phyloP scores from a whole-genome alignment of 176 grass and related monocot genomes.

The Zizania latifolia region DNA sequence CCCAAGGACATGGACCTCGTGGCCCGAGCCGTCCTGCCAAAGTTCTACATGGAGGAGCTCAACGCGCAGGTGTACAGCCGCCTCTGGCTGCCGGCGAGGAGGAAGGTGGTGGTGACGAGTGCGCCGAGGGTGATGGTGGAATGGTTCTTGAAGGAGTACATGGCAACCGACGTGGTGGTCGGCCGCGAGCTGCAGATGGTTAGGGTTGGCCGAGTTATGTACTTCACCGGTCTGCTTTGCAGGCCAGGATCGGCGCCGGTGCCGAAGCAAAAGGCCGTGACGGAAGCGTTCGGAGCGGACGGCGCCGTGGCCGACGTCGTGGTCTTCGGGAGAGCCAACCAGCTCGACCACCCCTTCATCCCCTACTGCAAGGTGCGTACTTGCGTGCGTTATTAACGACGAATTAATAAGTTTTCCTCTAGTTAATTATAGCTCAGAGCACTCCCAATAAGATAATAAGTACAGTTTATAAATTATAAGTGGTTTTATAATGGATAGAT shows the following conservation, averaged over 20 bases:
- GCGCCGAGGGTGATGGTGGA: conserved; percentile 68
- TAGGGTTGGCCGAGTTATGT: conserved; percentile 8
- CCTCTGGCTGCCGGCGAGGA: too few relatives aligned
- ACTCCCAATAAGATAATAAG: too few relatives aligned
- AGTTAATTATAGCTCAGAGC: too few relatives aligned
- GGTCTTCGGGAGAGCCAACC: conserved; percentile 28
- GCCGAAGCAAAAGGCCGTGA: conserved; percentile 18
- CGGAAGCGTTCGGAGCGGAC: conserved; percentile 18
- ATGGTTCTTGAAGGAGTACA: conserved; percentile 65
- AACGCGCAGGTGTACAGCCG: too few relatives aligned
- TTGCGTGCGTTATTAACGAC: too few relatives aligned
- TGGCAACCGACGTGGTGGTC: conserved; percentile 52
- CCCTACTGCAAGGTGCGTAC: conserved; percentile 64
- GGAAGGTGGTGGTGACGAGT: conserved; percentile 50
- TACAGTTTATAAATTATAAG: too few relatives aligned
- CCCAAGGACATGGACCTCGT: too few relatives aligned
- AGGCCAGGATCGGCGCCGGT: background rate
- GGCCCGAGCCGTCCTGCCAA: too few relatives aligned
- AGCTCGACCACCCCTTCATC: conserved; percentile 27
- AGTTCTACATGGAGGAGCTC: too few relatives aligned
- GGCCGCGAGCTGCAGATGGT: conserved; percentile 53
- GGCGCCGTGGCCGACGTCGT: conserved; percentile 35
- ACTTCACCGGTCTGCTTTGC: conserved; percentile 60
- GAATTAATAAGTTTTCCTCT: too few relatives aligned
- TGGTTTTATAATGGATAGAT: too few relatives aligned